These are phyloP conservation scores for Tillandsia leiboldiana DNA, from an alignment of 176 grass and related monocot genomes.

Conservation along the genomic window DNA sequence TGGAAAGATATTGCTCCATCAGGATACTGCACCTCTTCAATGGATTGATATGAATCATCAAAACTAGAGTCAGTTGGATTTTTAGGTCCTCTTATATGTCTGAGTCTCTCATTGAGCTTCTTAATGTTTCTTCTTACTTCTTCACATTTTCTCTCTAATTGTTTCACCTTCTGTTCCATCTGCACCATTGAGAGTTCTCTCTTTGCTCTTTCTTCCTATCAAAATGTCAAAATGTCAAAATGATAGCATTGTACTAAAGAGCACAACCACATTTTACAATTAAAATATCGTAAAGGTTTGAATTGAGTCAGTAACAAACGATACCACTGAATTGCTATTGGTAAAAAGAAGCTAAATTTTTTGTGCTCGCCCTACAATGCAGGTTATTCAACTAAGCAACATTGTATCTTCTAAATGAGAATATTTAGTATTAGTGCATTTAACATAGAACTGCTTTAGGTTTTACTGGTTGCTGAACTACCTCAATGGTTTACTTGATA, in stretches of 20 bases:
- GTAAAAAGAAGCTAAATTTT: background rate
- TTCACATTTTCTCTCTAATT: constrained; percentile 70
- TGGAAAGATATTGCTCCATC: constrained; percentile 25
- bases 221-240: constrained; percentile 20
- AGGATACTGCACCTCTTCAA: constrained; percentile 38
- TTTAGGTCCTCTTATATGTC: constrained; percentile 32
- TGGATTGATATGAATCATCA: constrained; percentile 20
- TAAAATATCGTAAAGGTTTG: constrained; percentile 9
- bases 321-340: background rate
- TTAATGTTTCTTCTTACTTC: constrained; percentile 52
- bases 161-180: constrained; percentile 36
- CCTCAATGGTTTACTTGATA: constrained; percentile 1
- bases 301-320: constrained; percentile 1
- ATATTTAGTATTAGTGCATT: background rate
- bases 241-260: constrained; percentile 3
- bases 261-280: background rate
- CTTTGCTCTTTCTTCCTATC: constrained; percentile 54
- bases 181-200: constrained; percentile 49
- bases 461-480: constrained; percentile 12
- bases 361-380: background rate
- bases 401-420: background rate
- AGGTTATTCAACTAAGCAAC: background rate
- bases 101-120: constrained; percentile 43
- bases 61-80: constrained; percentile 25
- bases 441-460: background rate